These are phyloP conservation scores for Aquilaria yunnanensis DNA, from an alignment of 345 rosid genomes.

Conservation along the genomic window DNA sequence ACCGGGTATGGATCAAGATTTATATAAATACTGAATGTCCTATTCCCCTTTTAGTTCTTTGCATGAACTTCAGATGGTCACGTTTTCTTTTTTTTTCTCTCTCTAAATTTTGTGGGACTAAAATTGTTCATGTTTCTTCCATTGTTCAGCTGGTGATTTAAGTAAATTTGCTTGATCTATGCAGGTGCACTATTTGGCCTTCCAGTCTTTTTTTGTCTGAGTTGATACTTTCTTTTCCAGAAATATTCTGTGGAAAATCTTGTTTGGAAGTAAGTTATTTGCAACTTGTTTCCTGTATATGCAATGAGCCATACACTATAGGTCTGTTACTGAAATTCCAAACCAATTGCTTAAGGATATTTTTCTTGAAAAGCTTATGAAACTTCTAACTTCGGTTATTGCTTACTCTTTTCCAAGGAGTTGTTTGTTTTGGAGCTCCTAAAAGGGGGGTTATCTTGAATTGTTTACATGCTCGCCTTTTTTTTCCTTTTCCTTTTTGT, in stretches of 20 bases:
- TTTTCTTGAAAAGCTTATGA: neutral
- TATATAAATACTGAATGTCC: too few species aligned
- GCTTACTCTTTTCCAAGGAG: too few species aligned
- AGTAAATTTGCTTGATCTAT: slow-evolving; percentile 6
- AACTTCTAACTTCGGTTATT: neutral
- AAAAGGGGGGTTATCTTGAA: too few species aligned
- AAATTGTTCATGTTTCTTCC: neutral
- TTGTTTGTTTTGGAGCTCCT: too few species aligned
- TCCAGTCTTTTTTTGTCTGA: slow-evolving; percentile 73
- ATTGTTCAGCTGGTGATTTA: neutral
- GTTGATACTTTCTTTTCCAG: slow-evolving; percentile 63
- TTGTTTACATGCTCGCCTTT: too few species aligned
- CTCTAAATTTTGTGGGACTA: neutral
- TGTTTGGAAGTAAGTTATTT: slow-evolving; percentile 67
- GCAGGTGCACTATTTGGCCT: slow-evolving; percentile 89
- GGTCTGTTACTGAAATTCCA: neutral
- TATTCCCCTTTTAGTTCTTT: neutral
- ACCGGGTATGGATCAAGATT: slow-evolving; percentile 47
- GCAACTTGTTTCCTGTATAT: neutral
- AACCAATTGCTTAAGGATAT: neutral
- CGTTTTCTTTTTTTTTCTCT: neutral
- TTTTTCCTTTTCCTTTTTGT: slow-evolving; percentile 8
- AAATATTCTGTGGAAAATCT: slow-evolving; percentile 46
- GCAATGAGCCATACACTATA: too few species aligned
- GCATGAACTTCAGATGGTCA: neutral